Percentiles rank a stretch among this genome's conserved stretches.
These are phyloP conservation scores for Colletotrichum abscissum DNA, from an alignment of 2,329 filamentous ascomycete species.

Conservation along the genomic window DNA sequence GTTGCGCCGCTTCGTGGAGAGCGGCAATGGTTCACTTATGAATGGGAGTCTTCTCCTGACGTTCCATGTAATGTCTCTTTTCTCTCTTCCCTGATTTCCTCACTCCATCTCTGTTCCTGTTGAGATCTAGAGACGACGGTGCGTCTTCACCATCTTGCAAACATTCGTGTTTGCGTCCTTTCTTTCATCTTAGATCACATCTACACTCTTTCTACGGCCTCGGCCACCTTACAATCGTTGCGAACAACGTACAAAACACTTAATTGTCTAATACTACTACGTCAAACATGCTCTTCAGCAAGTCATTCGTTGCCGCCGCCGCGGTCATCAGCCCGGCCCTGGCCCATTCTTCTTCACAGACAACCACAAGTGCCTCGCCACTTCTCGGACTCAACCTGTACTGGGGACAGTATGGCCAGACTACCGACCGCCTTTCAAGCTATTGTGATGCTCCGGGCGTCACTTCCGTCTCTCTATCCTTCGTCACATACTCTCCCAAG, in stretches of 20 bases:
- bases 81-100: not conserved
- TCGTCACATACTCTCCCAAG: conserved; percentile 52
- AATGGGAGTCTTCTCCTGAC: not conserved
- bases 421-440: conserved; percentile 43
- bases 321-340: conserved; percentile 36
- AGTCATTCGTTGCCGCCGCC: conserved; percentile 41
- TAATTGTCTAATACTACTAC: conserved; percentile 34
- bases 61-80: too few relatives aligned
- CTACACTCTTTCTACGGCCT: conserved; percentile 47
- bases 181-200: conserved; percentile 48
- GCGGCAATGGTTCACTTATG: conserved; percentile 9
- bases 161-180: conserved; percentile 42
- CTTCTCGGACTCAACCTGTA: conserved; percentile 52
- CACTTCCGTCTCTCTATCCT: conserved; percentile 51
- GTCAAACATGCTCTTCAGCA: conserved; percentile 38
- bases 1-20: not conserved
- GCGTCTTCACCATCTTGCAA: conserved; percentile 32
- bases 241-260: conserved; percentile 1
- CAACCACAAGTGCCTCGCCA: conserved; percentile 20
- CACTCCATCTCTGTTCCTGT: conserved; percentile 24
- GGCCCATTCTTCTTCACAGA: conserved; percentile 12
- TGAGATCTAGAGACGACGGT: conserved; percentile 35
- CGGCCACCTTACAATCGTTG: conserved; percentile 49
- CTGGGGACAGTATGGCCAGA: conserved; percentile 50
- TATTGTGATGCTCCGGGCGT: conserved; percentile 50